Conservation (phyloP, 2,329 filamentous ascomycete species). For the Aspergillus sp. region DNA sequence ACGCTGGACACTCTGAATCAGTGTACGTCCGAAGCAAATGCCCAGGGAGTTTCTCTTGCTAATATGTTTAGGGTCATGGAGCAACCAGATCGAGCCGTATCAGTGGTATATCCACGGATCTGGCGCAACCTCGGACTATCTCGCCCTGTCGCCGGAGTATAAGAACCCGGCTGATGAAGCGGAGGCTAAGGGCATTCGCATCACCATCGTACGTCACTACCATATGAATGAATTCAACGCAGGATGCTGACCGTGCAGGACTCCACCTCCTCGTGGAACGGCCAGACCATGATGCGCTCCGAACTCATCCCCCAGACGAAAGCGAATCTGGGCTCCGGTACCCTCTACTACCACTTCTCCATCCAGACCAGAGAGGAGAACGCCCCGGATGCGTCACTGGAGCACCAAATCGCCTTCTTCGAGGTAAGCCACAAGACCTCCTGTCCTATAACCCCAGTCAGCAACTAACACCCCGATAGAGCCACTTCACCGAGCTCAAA, state of each 20-base stretch:
- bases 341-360: constrained; percentile 70
- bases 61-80: constrained; percentile 56
- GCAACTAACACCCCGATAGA: constrained; percentile 36
- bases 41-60: not conserved
- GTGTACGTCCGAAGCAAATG: too few species aligned
- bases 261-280: constrained; percentile 63
- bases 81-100: constrained; percentile 66
- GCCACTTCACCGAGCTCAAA: constrained; percentile 74
- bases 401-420: constrained; percentile 65
- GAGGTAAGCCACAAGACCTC: constrained; percentile 18
- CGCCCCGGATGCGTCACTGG: constrained; percentile 58
- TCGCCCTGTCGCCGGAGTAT: constrained; percentile 58
- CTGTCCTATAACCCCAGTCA: not conserved
- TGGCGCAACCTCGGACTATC: constrained; percentile 50
- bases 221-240: too few species aligned
- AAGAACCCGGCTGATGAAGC: constrained; percentile 64
- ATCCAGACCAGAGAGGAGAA: constrained; percentile 60
- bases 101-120: constrained; percentile 75
- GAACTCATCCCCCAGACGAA: constrained; percentile 71
- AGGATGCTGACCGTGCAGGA: constrained; percentile 14
- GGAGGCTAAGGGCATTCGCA: constrained; percentile 64
- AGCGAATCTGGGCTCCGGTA: constrained; percentile 63
- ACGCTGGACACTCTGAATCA: constrained; percentile 23
- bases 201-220: constrained; percentile 58
- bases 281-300: constrained; percentile 68